phyloP scores from a whole-genome alignment of 306 rosid genomes.

The Fagus sylvatica region DNA sequence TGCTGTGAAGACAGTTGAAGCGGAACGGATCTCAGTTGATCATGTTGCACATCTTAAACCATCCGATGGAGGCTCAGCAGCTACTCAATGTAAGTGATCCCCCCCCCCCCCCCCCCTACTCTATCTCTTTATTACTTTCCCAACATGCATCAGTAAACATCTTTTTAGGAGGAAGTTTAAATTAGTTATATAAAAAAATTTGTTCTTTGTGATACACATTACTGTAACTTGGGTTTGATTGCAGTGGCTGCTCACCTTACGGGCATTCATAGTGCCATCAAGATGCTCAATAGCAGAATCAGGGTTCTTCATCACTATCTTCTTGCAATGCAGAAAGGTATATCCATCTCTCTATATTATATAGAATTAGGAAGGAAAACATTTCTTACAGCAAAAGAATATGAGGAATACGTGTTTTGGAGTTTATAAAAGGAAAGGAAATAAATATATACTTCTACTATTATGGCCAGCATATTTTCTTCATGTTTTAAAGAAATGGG shows the following conservation, averaged over 20 bases:
- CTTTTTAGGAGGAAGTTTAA: slow-evolving; percentile 1
- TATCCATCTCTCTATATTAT: neutral
- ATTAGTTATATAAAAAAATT: neutral
- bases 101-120: no score
- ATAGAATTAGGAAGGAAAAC: slow-evolving; percentile 6
- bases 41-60: slow-evolving; percentile 99
- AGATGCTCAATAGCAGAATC: slow-evolving; percentile 94
- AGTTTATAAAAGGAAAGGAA: no score
- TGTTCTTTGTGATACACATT: neutral
- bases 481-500: no score
- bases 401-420: neutral
- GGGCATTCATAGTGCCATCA: slow-evolving; percentile 93
- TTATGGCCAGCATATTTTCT: no score
- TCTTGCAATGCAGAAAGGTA: slow-evolving; percentile 92
- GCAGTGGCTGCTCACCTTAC: slow-evolving; percentile 99
- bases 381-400: neutral
- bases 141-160: slow-evolving; percentile 11
- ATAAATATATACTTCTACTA: no score
- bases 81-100: slow-evolving; percentile 71
- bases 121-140: slow-evolving; percentile 14
- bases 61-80: slow-evolving; percentile 98
- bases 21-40: slow-evolving; percentile 96
- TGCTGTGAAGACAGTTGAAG: slow-evolving; percentile 83
- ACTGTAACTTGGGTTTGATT: slow-evolving; percentile 13
- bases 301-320: slow-evolving; percentile 87